Evolutionary conservation across 768 basidiomycete species (phyloP), one percentile per base, ranked within the genome.

Genomic region (Pleurotus cornucopiae): DNA sequence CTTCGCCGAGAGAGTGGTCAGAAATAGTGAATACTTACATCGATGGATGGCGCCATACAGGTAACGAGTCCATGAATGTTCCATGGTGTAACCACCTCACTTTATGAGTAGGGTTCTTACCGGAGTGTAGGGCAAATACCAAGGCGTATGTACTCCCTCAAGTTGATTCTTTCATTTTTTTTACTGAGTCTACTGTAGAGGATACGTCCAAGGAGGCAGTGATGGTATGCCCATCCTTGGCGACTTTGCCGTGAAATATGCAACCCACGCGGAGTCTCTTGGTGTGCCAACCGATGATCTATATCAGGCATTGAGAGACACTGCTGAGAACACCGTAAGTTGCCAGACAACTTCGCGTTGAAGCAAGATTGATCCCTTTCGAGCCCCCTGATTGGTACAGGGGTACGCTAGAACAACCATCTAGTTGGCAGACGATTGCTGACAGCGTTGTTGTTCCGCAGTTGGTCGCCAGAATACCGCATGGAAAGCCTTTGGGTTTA

Each of bases 171-270:
- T 26, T 38, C 21, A 9, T 26, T 48, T 18, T 18, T 18, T 18
- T 18, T 4, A 55, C 30, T 18, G 38, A 23, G 16, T 0, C 20
- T 18, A 20, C 41, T 2, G 11, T 45, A 76, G 77, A 20, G 79
- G 78, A 2, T 80, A 74, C 56, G 77, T 79, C 4, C 78, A 79
- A 65, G 77, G 78, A 13, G 77, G 78, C 4, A 71, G 70, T 54
- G 76, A 79, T 57, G 78, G 76, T 4, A 81, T 80, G 79, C 73
- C 77, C 11, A 77, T 80, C 57, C 69, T 81, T 0, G 78, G 78
- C 9, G 80, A 80, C 60, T 81, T 80, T 54, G 78, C 74, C 1
- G 70, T 73, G 55, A 80, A 81, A 62, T 79, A 79, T 56, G 72
- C 66, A 5, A 55, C 66, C 0, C 65, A 61, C 40, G 74, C 75